Base-by-base conservation (phyloP, 305 asterid genomes). In the Solanum hybrid region DNA sequence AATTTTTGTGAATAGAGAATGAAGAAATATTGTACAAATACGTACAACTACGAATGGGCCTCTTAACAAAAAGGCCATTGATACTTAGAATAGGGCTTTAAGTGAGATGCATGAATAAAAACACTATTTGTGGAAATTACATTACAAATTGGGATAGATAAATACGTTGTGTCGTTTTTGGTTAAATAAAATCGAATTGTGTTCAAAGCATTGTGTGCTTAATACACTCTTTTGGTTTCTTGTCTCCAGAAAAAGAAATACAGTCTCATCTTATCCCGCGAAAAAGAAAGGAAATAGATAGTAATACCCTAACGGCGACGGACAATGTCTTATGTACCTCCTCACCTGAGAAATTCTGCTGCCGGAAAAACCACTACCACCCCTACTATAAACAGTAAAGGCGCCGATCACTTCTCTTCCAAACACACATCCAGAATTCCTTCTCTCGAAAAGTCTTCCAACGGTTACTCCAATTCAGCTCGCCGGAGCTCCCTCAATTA, bases 271-370 rank as follows among this genome's bases (percentile, higher is more conserved):
- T 90, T 91, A 90, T 93, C 94, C 86, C 93, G 90, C 77, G 68
- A 87, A 86, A 89, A 51, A 89, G 86, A 57, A 89, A 51, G 87
- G 87, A 57, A 38, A 90, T 79, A 10, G 33, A 57, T 57, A 20
- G 26, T 61, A 57, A 31, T 57, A 32, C 77, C 38, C 88, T 32
- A 57, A 36, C 86, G 86, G 61, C 86, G 85, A 61, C 86, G 91
- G 75, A 84, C 96, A 89, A 96, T 96, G 98, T 95, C 98, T 93
- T 96, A 96, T 90, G 97, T 96, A 20, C 98, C 98, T 90, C 98
- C 98, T 68, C 98, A 96, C 94, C 96, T 96, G 89, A 93, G 98
- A 90, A 94, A 93, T 81, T 94, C 96, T 33, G 65, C 95, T 91
- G 33, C 94, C 91, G 89, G 93, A 87, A 79, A 90, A 83, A 86